A percentile compares a stretch with the other conserved stretches of the same genome.
Evolutionary conservation across 345 rosid genomes (phyloP).

Genomic region (Ceriops zippeliana): DNA sequence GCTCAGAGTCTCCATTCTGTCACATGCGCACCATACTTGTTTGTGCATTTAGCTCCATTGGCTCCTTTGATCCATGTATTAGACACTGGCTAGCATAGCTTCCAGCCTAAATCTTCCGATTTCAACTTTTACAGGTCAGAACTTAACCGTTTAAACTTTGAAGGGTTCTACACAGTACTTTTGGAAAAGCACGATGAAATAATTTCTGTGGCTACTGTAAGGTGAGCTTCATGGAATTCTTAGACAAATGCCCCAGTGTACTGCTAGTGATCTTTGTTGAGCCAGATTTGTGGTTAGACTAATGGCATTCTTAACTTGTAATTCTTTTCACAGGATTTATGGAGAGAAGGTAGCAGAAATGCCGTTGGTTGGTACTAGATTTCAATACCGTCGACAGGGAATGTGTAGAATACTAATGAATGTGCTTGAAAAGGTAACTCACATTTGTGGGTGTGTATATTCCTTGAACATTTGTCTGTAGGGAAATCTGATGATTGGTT

Average conservation of each 20-base stretch:
- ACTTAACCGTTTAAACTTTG: constrained; percentile 62
- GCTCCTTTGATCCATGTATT: background rate
- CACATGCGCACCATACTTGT: background rate
- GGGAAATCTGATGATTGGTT: no score
- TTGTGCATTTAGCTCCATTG: background rate
- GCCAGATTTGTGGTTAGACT: background rate
- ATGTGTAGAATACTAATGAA: constrained; percentile 59
- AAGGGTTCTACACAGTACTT: constrained; percentile 70
- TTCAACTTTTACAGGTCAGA: constrained; percentile 46
- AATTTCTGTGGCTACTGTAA: constrained; percentile 57
- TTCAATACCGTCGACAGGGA: constrained; percentile 44
- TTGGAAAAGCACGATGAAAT: constrained; percentile 70
- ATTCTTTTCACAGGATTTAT: constrained; percentile 39
- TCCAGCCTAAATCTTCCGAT: constrained; percentile 8
- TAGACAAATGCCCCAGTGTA: background rate
- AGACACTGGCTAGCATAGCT: background rate
- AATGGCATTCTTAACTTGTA: constrained; percentile 10
- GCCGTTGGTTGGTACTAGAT: constrained; percentile 62
- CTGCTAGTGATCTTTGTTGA: constrained; percentile 21
- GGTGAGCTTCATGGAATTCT: constrained; percentile 37
- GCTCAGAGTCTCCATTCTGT: background rate
- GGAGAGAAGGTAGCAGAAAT: constrained; percentile 67
- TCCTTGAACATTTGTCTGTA: no score
- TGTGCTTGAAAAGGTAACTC: constrained; percentile 56
- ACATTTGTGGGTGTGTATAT: background rate